Evolutionary conservation across 306 rosid species (phyloP).

Genomic region (Cicer bijugum): DNA sequence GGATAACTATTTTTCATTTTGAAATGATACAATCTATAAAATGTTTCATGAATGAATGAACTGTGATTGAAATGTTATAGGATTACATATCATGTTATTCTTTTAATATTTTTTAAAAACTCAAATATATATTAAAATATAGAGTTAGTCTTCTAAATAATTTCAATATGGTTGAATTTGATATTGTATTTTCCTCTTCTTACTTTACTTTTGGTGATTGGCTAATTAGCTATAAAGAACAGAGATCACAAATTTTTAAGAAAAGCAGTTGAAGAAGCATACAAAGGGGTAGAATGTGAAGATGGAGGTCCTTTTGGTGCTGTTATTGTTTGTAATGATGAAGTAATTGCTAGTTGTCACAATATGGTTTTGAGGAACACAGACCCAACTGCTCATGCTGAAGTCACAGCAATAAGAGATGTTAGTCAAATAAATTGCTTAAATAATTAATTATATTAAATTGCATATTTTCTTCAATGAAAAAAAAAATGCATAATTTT

Average conservation of each 20-base stretch:
- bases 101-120: too few species aligned
- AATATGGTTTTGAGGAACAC: conserved; percentile 79
- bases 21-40: too few species aligned
- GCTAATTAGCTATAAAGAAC: conserved; percentile 66
- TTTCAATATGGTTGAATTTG: background rate
- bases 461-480: background rate
- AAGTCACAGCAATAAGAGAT: conserved; percentile 95
- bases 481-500: background rate
- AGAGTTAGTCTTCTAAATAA: too few species aligned
- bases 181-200: background rate
- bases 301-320: conserved; percentile 98
- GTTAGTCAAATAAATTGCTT: conserved; percentile 45
- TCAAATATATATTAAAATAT: too few species aligned
- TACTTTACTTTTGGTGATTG: conserved; percentile 30
- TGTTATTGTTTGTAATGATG: conserved; percentile 72
- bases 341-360: conserved; percentile 78
- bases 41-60: too few species aligned
- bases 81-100: too few species aligned
- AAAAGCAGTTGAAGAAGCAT: conserved; percentile 93
- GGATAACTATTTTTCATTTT: too few species aligned
- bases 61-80: too few species aligned
- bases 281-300: conserved; percentile 78
- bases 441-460: background rate
- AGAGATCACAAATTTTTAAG: conserved; percentile 82
- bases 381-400: conserved; percentile 97